A percentile compares a stretch with the other conserved stretches of the same genome.
phyloP scores from a whole-genome alignment of 306 rosid species.

The Vigna angularis region DNA sequence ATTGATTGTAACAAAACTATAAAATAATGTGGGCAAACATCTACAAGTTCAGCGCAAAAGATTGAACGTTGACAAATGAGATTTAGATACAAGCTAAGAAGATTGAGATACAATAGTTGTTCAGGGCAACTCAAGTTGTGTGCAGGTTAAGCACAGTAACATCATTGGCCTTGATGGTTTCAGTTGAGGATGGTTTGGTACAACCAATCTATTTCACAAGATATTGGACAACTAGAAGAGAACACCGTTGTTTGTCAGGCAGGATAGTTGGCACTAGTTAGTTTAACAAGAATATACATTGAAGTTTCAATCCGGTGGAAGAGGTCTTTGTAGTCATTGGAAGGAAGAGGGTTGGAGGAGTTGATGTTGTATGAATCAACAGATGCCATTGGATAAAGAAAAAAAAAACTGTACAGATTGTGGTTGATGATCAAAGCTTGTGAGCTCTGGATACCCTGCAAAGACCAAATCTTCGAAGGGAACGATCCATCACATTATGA shows the following conservation, averaged over 20 bases:
- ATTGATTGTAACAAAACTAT: neutral
- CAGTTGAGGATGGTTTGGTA: neutral
- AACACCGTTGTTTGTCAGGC: too few relatives aligned
- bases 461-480: slow-evolving; percentile 1
- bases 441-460: neutral
- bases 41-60: neutral
- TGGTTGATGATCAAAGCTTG: neutral
- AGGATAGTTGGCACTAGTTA: too few relatives aligned
- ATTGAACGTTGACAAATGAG: neutral
- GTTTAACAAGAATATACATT: too few relatives aligned
- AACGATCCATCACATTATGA: neutral
- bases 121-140: neutral
- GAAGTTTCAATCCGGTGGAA: too few relatives aligned
- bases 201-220: too few relatives aligned
- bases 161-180: neutral
- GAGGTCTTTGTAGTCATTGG: too few relatives aligned
- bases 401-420: neutral
- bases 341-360: too few relatives aligned
- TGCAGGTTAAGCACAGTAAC: neutral
- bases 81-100: neutral
- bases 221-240: too few relatives aligned
- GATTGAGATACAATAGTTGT: neutral
- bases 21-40: neutral
- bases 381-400: neutral
- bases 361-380: neutral